Conservation (phyloP, 805 yeast genomes). For the Spathaspora hagerdaliae region DNA sequence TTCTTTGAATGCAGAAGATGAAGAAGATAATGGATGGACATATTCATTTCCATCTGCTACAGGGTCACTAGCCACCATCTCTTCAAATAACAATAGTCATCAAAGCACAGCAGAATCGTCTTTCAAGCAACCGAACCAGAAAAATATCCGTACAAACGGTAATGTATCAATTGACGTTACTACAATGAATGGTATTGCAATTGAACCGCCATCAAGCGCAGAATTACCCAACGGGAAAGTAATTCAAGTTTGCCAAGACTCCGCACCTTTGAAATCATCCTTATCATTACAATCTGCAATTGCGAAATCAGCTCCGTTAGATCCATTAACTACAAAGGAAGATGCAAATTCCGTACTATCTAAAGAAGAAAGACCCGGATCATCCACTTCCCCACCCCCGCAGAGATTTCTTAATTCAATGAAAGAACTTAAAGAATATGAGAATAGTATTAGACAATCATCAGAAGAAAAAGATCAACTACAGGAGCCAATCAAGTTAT, state of each 20-base stretch:
- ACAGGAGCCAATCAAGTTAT: background rate
- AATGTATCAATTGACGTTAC: too few relatives aligned
- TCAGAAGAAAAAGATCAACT: background rate
- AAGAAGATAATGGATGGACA: slow-evolving; percentile 40
- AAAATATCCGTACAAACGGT: too few relatives aligned
- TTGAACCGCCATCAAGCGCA: too few relatives aligned
- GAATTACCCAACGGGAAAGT: background rate
- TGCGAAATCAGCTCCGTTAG: slow-evolving; percentile 45
- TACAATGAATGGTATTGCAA: too few relatives aligned
- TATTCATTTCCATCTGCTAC: slow-evolving; percentile 22
- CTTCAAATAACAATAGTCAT: too few relatives aligned
- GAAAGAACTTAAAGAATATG: background rate
- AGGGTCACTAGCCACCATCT: background rate
- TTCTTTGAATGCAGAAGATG: slow-evolving; percentile 13
- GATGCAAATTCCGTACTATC: slow-evolving; percentile 42
- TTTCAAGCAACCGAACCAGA: too few relatives aligned
- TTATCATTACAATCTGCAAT: slow-evolving; percentile 29
- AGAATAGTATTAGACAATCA: background rate
- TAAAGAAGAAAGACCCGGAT: slow-evolving; percentile 1
- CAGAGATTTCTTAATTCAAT: background rate
- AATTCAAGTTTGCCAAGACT: background rate
- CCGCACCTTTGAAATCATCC: slow-evolving; percentile 14
- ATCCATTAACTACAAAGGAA: slow-evolving; percentile 48
- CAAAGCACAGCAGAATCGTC: too few relatives aligned
- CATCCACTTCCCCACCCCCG: background rate